Evolutionary conservation across 352 stramenopile species (phyloP), one percentile per base, ranked within the genome.

Genomic region (Phytophthora fragariae): DNA sequence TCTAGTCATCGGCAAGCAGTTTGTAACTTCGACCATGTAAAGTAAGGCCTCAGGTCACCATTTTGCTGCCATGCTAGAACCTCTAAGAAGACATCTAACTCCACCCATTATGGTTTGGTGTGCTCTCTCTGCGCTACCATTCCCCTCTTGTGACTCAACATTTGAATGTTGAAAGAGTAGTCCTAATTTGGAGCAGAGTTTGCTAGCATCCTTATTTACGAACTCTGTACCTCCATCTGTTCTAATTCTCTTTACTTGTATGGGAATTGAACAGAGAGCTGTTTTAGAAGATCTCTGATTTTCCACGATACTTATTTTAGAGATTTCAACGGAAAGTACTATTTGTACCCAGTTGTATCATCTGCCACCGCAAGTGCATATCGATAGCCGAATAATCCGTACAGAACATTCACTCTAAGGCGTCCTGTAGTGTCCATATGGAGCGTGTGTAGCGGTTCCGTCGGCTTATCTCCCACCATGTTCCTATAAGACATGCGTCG

Each of bases 1-100:
- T 53, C 65, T 49, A 7, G 49, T 47, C 57, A 58, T 72, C 4
- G 57, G 24, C 14, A 72, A 49, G 7, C 56, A 17, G 9, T 72
- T 67, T 15, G 35, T 57, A 8, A 66, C 15, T 17, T 67, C 49
- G 19, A 50, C 27, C 3, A 71, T 59, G 33, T 65, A 67, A 1
- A 35, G n/a, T 15, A 62, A 19, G 0, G 31, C 63, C 5, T 70
- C 33, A 12, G 54, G 54, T 41, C 54, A 59, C 44, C 63, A 59
- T 11, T 70, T 70, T 1, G 55, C 33, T 3, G 55, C 1, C 63
- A 65, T 65, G 5, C 33, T 53, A 0, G 41, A 47, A 7, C 63
- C 63, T 59, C 41, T 33, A n/a, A 37, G 31, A 33, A 19, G 14
- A 49, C 41, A 49, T 49, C 41, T 21, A 19, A 49, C 41, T 19